Evolutionary conservation across 139 green algal genomes (phyloP).

Genomic region (Gonium pectorale): DNA sequence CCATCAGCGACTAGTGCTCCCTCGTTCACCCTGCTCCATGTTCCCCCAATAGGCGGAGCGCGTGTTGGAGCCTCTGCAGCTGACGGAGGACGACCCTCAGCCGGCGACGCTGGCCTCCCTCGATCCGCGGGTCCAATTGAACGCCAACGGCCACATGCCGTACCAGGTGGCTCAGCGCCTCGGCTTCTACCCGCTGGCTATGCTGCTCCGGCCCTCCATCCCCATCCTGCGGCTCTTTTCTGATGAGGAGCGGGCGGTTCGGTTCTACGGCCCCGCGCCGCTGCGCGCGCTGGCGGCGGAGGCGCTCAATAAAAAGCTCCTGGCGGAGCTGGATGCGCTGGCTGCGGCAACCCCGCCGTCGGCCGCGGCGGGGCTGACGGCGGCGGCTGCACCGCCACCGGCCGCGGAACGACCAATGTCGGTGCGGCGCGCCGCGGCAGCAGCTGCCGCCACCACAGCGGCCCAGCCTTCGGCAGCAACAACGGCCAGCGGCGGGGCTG

Average conservation of each 20-base stretch:
- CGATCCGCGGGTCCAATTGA: conserved; percentile 47
- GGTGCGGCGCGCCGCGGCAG: background rate
- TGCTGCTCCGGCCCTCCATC: conserved; percentile 51
- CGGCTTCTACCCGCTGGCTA: conserved; percentile 46
- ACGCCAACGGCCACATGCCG: conserved; percentile 43
- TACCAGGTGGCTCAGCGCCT: conserved; percentile 51
- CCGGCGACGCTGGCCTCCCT: conserved; percentile 9
- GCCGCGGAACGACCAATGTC: background rate
- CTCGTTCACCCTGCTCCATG: too few relatives aligned
- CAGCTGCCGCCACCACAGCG: background rate
- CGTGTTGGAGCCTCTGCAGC: conserved; percentile 47
- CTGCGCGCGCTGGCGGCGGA: conserved; percentile 41
- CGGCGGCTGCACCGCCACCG: background rate
- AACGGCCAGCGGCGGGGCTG: too few relatives aligned
- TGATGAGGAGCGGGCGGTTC: conserved; percentile 44
- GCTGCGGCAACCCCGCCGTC: background rate
- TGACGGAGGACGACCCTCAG: background rate
- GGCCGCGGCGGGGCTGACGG: background rate
- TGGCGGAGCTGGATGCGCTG: conserved; percentile 31
- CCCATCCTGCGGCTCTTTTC: conserved; percentile 50
- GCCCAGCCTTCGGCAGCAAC: background rate
- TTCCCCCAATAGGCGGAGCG: conserved; percentile 43
- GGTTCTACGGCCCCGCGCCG: conserved; percentile 48
- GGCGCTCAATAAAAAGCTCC: conserved; percentile 49
- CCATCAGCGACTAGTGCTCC: too few relatives aligned